These are phyloP conservation scores for Monilinia aucupariae DNA, from an alignment of 2,329 filamentous ascomycete species.

Conservation along the genomic window DNA sequence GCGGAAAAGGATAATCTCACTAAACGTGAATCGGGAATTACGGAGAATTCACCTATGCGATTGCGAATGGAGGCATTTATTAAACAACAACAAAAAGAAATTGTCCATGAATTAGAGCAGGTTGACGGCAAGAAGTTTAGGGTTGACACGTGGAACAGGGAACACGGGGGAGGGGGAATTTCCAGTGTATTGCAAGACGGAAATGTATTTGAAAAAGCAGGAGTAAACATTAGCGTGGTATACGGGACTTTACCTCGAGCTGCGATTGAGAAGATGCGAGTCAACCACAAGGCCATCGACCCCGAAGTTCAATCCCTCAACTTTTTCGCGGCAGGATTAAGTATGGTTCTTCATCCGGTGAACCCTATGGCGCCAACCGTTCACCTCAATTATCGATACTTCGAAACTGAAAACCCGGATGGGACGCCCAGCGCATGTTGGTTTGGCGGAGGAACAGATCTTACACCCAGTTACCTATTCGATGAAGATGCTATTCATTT, in stretches of 20 bases:
- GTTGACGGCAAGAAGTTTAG: constrained; percentile 80
- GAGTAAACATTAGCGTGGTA: constrained; percentile 90
- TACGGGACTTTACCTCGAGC: constrained; percentile 84
- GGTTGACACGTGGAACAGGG: constrained; percentile 79
- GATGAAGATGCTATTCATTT: constrained; percentile 97
- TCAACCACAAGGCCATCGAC: constrained; percentile 86
- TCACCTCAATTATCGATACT: constrained; percentile 97
- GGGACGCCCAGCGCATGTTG: constrained; percentile 86
- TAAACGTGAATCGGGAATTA: constrained; percentile 73
- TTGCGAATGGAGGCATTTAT: constrained; percentile 97
- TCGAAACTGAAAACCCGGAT: constrained; percentile 85
- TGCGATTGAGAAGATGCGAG: constrained; percentile 88
- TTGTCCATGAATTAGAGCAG: constrained; percentile 74
- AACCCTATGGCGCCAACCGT: constrained; percentile 98
- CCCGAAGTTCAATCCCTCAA: constrained; percentile 74
- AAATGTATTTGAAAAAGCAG: constrained; percentile 95
- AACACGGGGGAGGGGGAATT: constrained; percentile 85
- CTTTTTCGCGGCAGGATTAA: constrained; percentile 93
- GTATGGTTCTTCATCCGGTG: constrained; percentile 84
- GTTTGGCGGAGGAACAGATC: constrained; percentile 92
- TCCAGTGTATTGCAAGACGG: constrained; percentile 94
- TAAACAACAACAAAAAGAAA: constrained; percentile 83
- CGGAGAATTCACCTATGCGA: constrained; percentile 82
- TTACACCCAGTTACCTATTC: constrained; percentile 91
- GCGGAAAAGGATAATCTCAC: constrained; percentile 77